Percentiles rank a stretch among this genome's conserved stretches.
These are phyloP conservation scores for Malus hybrid DNA, from an alignment of 331 rosid genomes.

Conservation along the genomic window DNA sequence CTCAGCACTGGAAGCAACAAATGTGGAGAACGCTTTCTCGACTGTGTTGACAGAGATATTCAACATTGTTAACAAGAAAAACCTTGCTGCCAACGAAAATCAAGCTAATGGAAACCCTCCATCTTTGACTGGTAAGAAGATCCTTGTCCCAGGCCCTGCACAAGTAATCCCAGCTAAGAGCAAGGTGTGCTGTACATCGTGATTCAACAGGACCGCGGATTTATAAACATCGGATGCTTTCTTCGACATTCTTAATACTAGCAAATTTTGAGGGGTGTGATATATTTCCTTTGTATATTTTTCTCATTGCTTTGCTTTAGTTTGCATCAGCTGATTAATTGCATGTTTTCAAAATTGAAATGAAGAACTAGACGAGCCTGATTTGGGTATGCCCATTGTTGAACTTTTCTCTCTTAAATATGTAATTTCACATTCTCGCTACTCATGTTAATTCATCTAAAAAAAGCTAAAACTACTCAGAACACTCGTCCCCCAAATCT, in stretches of 20 bases:
- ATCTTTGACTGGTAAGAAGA: conserved; percentile 70
- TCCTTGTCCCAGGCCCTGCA: conserved; percentile 77
- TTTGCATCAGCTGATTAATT: not conserved
- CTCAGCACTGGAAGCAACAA: conserved; percentile 79
- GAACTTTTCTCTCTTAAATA: too few species aligned
- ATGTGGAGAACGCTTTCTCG: conserved; percentile 82
- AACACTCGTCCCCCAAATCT: too few species aligned
- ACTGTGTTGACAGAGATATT: conserved; percentile 86
- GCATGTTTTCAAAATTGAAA: not conserved
- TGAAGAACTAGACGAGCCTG: conserved; percentile 20
- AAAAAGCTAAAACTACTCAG: too few species aligned
- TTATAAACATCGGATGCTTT: conserved; percentile 9
- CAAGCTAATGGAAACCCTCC: conserved; percentile 68
- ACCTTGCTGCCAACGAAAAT: conserved; percentile 51
- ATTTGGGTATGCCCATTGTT: conserved; percentile 12
- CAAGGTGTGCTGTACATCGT: conserved; percentile 59
- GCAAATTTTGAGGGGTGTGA: conserved; percentile 55
- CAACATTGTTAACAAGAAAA: conserved; percentile 77
- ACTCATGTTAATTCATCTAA: too few species aligned
- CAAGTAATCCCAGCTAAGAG: conserved; percentile 78
- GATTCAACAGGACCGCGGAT: conserved; percentile 20
- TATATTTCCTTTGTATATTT: conserved; percentile 33
- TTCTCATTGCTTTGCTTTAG: conserved; percentile 17
- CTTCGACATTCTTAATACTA: conserved; percentile 15
- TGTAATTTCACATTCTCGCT: too few species aligned